phyloP scores from a whole-genome alignment of 176 grass and related monocot genomes.

The Themeda triandra region DNA sequence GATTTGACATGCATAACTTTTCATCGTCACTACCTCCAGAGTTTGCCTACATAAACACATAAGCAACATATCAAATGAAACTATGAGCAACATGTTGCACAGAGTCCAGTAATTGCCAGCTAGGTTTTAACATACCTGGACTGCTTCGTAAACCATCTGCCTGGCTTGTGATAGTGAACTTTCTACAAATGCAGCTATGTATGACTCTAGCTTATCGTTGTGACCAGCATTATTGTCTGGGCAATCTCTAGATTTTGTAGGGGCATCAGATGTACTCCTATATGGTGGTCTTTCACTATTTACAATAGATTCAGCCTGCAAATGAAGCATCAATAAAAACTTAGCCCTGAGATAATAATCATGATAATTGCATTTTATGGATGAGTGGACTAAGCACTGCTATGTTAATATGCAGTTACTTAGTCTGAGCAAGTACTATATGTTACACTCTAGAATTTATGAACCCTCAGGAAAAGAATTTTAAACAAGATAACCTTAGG shows the following conservation, averaged over 20 bases:
- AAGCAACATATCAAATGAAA: neutral
- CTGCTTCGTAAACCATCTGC: conserved; percentile 35
- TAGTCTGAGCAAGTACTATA: conserved; percentile 1
- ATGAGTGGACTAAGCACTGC: neutral
- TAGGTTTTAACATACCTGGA: conserved; percentile 38
- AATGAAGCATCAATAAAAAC: conserved; percentile 17
- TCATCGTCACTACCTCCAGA: conserved; percentile 16
- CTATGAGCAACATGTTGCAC: neutral
- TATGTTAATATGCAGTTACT: neutral
- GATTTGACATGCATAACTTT: conserved; percentile 7
- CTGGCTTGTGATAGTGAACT: conserved; percentile 41
- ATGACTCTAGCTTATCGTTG: conserved; percentile 28
- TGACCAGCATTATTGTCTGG: conserved; percentile 14
- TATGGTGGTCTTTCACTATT: conserved; percentile 17
- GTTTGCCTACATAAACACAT: conserved; percentile 18
- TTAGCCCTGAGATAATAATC: conserved; percentile 8
- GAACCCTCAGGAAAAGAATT: neutral
- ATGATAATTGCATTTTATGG: conserved; percentile 8
- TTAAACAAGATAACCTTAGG: conserved; percentile 28
- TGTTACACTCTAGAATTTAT: conserved; percentile 5
- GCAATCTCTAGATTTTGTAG: neutral
- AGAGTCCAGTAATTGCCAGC: neutral
- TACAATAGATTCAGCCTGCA: conserved; percentile 25
- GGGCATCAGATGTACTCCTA: neutral
- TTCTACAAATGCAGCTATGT: conserved; percentile 42